Percentiles rank a stretch among this genome's conserved stretches.
phyloP scores from a whole-genome alignment of 2,329 filamentous ascomycete species.

The Fusarium floridanum region DNA sequence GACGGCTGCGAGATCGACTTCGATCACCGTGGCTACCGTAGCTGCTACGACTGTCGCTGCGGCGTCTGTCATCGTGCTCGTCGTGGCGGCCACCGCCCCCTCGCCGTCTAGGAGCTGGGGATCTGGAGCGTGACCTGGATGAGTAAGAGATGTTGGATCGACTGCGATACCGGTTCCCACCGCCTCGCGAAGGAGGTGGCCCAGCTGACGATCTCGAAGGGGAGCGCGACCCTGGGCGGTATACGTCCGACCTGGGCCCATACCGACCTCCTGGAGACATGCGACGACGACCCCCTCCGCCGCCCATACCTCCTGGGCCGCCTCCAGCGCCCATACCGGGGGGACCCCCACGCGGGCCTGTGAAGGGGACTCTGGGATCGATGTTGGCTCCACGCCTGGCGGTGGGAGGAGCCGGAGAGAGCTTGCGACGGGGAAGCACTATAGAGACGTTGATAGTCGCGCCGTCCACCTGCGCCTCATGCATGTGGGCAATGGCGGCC shows the following conservation, averaged over 20 bases:
- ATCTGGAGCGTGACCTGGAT: slow-evolving; percentile 63
- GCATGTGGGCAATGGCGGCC: slow-evolving; percentile 93
- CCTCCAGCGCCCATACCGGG: slow-evolving; percentile 39
- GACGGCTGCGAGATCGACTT: slow-evolving; percentile 56
- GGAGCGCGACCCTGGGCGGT: slow-evolving; percentile 71
- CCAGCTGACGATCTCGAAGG: slow-evolving; percentile 58
- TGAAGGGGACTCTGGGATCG: slow-evolving; percentile 59
- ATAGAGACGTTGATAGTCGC: slow-evolving; percentile 88
- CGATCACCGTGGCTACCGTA: slow-evolving; percentile 59
- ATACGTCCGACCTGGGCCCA: slow-evolving; percentile 66
- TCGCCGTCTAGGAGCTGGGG: slow-evolving; percentile 53
- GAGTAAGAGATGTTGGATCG: slow-evolving; percentile 59
- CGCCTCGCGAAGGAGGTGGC: slow-evolving; percentile 53
- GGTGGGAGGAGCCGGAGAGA: slow-evolving; percentile 82
- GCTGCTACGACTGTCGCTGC: slow-evolving; percentile 64
- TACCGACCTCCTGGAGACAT: slow-evolving; percentile 54
- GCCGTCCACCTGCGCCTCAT: slow-evolving; percentile 94
- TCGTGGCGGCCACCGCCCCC: slow-evolving; percentile 49
- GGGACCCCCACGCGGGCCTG: slow-evolving; percentile 51
- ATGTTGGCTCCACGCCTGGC: slow-evolving; percentile 73
- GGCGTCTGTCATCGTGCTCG: slow-evolving; percentile 53
- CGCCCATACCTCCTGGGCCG: slow-evolving; percentile 47
- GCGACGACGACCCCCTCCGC: slow-evolving; percentile 54
- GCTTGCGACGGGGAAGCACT: slow-evolving; percentile 84
- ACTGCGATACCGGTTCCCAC: slow-evolving; percentile 58